These are phyloP conservation scores for Hypsizygus marmoreus DNA, from an alignment of 768 basidiomycete species.

Conservation along the genomic window DNA sequence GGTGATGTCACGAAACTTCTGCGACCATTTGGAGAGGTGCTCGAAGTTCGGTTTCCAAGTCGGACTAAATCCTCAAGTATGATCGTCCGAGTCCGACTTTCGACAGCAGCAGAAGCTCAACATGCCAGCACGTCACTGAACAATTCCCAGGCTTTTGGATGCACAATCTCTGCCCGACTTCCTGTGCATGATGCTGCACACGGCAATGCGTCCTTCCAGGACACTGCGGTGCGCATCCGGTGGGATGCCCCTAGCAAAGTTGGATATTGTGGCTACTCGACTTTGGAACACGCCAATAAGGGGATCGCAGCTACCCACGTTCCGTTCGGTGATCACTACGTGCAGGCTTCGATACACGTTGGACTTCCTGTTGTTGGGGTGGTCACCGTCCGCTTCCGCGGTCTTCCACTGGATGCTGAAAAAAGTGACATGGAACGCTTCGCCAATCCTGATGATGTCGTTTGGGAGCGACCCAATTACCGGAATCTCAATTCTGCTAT, in stretches of 20 bases:
- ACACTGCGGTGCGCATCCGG: conserved; percentile 56
- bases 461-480: conserved; percentile 53
- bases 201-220: conserved; percentile 43
- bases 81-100: conserved; percentile 48
- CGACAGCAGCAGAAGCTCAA: conserved; percentile 48
- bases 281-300: conserved; percentile 45
- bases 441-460: conserved; percentile 47
- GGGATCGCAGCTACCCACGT: conserved; percentile 48
- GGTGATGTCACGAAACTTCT: conserved; percentile 40
- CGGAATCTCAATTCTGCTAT: conserved; percentile 38
- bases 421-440: conserved; percentile 47
- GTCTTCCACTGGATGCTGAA: conserved; percentile 48
- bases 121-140: conserved; percentile 56
- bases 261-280: conserved; percentile 67
- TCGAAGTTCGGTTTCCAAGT: conserved; percentile 34
- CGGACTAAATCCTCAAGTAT: conserved; percentile 20
- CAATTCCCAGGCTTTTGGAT: conserved; percentile 39
- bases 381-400: conserved; percentile 61
- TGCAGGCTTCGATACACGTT: conserved; percentile 52
- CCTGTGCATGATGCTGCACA: conserved; percentile 40
- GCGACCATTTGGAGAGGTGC: conserved; percentile 47
- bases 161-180: conserved; percentile 45
- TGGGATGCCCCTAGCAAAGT: conserved; percentile 60
- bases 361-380: conserved; percentile 60
- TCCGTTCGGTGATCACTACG: conserved; percentile 37